Evolutionary conservation across 768 basidiomycete species (phyloP), one percentile per base, ranked within the genome.

Genomic region (Xerocomellus dryophilus): DNA sequence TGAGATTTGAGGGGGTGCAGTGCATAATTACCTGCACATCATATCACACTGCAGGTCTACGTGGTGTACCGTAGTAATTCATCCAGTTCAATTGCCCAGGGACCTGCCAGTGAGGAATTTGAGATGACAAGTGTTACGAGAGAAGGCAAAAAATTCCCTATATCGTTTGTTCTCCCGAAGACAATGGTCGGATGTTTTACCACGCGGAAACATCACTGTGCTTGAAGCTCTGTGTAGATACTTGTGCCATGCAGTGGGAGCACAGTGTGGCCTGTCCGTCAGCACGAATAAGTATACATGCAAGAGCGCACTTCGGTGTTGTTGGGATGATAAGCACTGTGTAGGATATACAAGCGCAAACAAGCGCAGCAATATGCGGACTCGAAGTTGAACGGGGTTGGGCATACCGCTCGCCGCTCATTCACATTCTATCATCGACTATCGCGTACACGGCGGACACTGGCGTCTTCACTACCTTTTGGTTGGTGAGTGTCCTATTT

Each of bases 321-420:
- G 8, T 23, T 2, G 5, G 36, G n/a, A n/a, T n/a, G 36, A 38
- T n/a, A 23, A 35, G 7, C 32, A 31, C 20, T n/a, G 10, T 18
- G 48, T 34, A 12, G 6, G 5, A 32, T 14, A 38, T 14, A 59
- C 57, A 61, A 2, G 36, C 29, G 61, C 61, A 63, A 62, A 62
- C 57, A 62, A 56, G 36, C 55, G 50, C 60, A 57, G 56, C 15
- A 21, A 18, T 5, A 9, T 29, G 9, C 21, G 3, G 32, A 41
- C 8, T 14, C 11, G 14, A 14, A 20, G 18, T 35, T 10, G 51
- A 31, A 54, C 53, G 29, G 29, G 23, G 23, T 25, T n/a, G 38
- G 11, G 10, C 12, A 20, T 10, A 36, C 27, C 11, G 36, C 51
- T 50, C 29, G 29, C 29, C 23, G 34, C 31, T 45, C 40, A 17